Evolutionary conservation across 495 filamentous ascomycete species (phyloP), one percentile per base, ranked within the genome.

Genomic region (Neurospora tetrasperma): DNA sequence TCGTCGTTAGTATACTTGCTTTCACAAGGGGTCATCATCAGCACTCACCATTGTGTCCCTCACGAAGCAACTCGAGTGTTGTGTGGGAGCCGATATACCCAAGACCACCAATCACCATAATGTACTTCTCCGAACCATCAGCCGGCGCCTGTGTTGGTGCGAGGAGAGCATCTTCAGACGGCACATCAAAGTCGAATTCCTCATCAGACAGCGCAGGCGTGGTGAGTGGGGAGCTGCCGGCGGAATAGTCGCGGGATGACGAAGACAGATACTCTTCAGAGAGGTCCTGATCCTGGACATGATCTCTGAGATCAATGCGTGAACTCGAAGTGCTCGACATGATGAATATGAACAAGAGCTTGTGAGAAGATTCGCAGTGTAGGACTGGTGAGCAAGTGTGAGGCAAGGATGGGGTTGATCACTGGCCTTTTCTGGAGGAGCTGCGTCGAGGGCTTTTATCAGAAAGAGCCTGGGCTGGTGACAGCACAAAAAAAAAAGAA

Each of bases 71-170:
- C 76, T 91, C 89, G 46, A 90, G 78, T 66, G 85, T 84, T 7
- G 89, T 90, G 80, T 90, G 89, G 69, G 86, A 89, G 72, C 89
- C 89, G 75, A 91, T 90, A 76, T 90, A 91, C 5, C 89, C 89
- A 23, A 90, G 82, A 10, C 89, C 89, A n/a, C 89, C 89, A 59
- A 89, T 88, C 69, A 90, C 88, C 23, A 90, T 84, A 71, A 90
- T 87, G 78, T 76, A 82, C n/a, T n/a, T 73, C 20, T 73, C 71
- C 18, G 72, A 70, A 69, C 59, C 59, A n/a, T 38, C 31, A 31
- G 69, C 38, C 18, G 54, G 46, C 18, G 27, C 18, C 35, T 44
- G 27, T 39, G 18, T 14, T 38, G 20, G 18, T 48, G 42, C 46
- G 16, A 16, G 72, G 31, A 9, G 69, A 71, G 16, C 69, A 74